These are phyloP conservation scores for Hypholoma sublateritium DNA, from an alignment of 768 basidiomycete species.

Conservation along the genomic window DNA sequence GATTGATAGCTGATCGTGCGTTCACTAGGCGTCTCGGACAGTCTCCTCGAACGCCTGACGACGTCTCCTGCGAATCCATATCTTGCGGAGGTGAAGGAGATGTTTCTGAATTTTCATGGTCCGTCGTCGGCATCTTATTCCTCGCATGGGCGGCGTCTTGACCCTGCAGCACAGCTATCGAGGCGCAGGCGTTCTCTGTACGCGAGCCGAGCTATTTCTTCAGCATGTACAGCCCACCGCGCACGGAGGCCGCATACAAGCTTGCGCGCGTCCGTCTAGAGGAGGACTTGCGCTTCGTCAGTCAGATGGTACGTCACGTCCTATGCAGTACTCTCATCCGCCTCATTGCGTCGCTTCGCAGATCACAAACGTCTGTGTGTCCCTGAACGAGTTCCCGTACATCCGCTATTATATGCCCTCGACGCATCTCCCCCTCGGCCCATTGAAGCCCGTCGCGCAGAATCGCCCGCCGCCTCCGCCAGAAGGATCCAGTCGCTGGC, in stretches of 20 bases:
- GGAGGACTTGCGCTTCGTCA: slow-evolving; percentile 79
- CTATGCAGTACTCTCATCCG: neutral
- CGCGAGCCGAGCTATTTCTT: slow-evolving; percentile 82
- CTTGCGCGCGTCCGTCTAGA: slow-evolving; percentile 74
- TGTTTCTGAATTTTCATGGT: slow-evolving; percentile 96
- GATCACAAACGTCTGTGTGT: slow-evolving; percentile 89
- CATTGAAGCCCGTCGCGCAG: slow-evolving; percentile 67
- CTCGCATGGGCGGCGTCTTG: neutral
- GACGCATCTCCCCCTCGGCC: slow-evolving; percentile 80
- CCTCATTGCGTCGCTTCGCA: slow-evolving; percentile 21
- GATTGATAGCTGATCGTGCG: neutral
- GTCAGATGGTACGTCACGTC: slow-evolving; percentile 56
- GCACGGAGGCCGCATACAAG: slow-evolving; percentile 64
- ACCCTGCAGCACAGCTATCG: slow-evolving; percentile 55
- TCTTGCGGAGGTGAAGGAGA: slow-evolving; percentile 77
- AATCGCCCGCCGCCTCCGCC: slow-evolving; percentile 67
- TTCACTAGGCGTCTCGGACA: slow-evolving; percentile 68
- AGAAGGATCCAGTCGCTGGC: slow-evolving; percentile 70
- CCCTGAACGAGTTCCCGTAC: slow-evolving; percentile 88
- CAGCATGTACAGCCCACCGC: slow-evolving; percentile 84
- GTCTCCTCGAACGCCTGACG: slow-evolving; percentile 72
- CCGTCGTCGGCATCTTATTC: slow-evolving; percentile 26
- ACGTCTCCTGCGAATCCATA: slow-evolving; percentile 75
- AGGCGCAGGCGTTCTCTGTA: slow-evolving; percentile 83
- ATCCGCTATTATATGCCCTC: slow-evolving; percentile 91